Conservation (phyloP, 257 asterid genomes). For the Pogostemon cablin region DNA sequence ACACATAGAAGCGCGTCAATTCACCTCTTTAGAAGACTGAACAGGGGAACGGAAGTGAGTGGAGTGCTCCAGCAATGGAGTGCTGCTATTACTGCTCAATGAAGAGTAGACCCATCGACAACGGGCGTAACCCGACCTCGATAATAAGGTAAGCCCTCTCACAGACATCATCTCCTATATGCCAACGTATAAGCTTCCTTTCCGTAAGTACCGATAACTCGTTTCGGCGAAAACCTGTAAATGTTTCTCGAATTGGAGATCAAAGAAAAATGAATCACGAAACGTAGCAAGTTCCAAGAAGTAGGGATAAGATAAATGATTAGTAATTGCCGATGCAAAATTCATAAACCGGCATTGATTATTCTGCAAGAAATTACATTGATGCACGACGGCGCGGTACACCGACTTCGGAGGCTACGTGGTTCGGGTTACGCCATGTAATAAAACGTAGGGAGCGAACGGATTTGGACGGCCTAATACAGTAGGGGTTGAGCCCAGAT, state of each 20-base stretch:
- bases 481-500: background rate
- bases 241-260: constrained; percentile 22
- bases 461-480: too few relatives aligned
- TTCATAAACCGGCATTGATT: constrained; percentile 31
- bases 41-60: constrained; percentile 39
- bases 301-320: constrained; percentile 1
- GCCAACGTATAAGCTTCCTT: background rate
- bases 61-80: constrained; percentile 42
- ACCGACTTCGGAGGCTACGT: constrained; percentile 21
- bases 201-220: constrained; percentile 2
- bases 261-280: background rate
- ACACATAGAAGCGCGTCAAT: background rate
- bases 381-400: constrained; percentile 26
- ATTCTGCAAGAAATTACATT: constrained; percentile 4
- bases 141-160: constrained; percentile 49
- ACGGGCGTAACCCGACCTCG: constrained; percentile 51
- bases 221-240: background rate
- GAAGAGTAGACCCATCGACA: constrained; percentile 40
- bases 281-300: constrained; percentile 7
- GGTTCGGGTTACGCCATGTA: constrained; percentile 37
- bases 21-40: constrained; percentile 57
- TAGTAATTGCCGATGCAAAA: constrained; percentile 28
- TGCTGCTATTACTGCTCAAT: constrained; percentile 23
- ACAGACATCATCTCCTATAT: constrained; percentile 40
- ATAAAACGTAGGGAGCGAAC: background rate